These are phyloP conservation scores for Sphagnum fallax DNA, from an alignment of 228 moss, liverwort and hornwort species.

Conservation along the genomic window DNA sequence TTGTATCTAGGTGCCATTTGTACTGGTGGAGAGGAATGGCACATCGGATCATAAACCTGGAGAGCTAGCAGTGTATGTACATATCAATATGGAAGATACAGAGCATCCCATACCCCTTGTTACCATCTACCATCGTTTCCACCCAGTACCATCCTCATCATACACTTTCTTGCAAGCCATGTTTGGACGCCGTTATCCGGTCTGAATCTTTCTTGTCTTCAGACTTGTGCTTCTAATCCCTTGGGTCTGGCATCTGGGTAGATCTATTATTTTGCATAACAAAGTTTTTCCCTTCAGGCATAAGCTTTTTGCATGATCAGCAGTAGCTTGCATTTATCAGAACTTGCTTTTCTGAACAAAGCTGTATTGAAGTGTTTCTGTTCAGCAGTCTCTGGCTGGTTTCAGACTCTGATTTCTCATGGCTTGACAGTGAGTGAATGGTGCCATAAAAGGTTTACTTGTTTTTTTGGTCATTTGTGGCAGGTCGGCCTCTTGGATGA, in stretches of 20 bases:
- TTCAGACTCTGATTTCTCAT: slow-evolving; percentile 28
- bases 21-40: slow-evolving; percentile 30
- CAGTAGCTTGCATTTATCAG: no score
- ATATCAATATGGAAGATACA: slow-evolving; percentile 56
- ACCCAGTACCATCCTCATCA: slow-evolving; percentile 55
- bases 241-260: no score
- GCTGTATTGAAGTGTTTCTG: background rate
- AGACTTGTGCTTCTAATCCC: no score
- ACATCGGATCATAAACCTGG: slow-evolving; percentile 5
- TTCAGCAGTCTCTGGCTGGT: slow-evolving; percentile 11
- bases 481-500: slow-evolving; percentile 79
- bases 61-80: slow-evolving; percentile 21
- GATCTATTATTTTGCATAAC: no score
- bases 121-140: slow-evolving; percentile 60
- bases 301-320: no score
- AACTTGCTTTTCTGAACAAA: background rate
- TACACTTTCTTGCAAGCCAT: slow-evolving; percentile 62
- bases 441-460: background rate
- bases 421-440: background rate
- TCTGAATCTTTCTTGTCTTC: slow-evolving; percentile 7
- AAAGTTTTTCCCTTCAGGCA: no score
- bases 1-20: slow-evolving; percentile 54
- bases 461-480: background rate
- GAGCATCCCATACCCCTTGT: slow-evolving; percentile 66
- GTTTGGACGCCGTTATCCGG: slow-evolving; percentile 62